These are phyloP conservation scores for Grosmannia clavigera DNA, from an alignment of 2,329 filamentous ascomycete genomes.

Conservation along the genomic window DNA sequence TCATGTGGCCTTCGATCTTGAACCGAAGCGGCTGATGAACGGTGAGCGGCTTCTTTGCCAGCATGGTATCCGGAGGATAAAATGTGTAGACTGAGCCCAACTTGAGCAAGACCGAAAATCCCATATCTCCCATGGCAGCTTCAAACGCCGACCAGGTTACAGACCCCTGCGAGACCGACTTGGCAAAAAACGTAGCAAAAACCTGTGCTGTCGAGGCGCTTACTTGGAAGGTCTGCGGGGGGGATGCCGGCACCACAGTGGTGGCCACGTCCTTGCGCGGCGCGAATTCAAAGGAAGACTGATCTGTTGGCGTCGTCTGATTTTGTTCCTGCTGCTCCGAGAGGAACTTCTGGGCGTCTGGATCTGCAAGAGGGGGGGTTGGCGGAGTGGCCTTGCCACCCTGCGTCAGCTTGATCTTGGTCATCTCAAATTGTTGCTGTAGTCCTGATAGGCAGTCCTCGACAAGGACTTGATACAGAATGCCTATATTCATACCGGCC, in stretches of 20 bases:
- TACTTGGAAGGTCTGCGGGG: constrained; percentile 20
- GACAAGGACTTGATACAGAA: constrained; percentile 30
- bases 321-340: constrained; percentile 26
- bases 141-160: constrained; percentile 26
- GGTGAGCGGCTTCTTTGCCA: constrained; percentile 17
- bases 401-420: constrained; percentile 13
- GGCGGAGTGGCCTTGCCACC: constrained; percentile 12
- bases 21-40: constrained; percentile 25
- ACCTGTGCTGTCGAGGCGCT: constrained; percentile 22
- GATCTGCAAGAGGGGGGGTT: constrained; percentile 9
- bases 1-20: constrained; percentile 21
- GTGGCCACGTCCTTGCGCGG: constrained; percentile 2
- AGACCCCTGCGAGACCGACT: constrained; percentile 13
- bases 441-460: constrained; percentile 24
- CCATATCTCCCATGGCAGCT: constrained; percentile 27
- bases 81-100: constrained; percentile 31
- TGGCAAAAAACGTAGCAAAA: constrained; percentile 24
- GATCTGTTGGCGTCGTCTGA: constrained; percentile 28
- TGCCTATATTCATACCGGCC: constrained; percentile 26
- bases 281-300: constrained; percentile 23
- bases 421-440: constrained; percentile 16
- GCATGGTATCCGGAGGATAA: constrained; percentile 17
- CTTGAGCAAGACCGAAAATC: constrained; percentile 27
- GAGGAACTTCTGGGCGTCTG: constrained; percentile 13
- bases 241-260: background rate